phyloP scores from a whole-genome alignment of 164 flowering plant genomes.

The Kalanchoe fedtschenkoi region DNA sequence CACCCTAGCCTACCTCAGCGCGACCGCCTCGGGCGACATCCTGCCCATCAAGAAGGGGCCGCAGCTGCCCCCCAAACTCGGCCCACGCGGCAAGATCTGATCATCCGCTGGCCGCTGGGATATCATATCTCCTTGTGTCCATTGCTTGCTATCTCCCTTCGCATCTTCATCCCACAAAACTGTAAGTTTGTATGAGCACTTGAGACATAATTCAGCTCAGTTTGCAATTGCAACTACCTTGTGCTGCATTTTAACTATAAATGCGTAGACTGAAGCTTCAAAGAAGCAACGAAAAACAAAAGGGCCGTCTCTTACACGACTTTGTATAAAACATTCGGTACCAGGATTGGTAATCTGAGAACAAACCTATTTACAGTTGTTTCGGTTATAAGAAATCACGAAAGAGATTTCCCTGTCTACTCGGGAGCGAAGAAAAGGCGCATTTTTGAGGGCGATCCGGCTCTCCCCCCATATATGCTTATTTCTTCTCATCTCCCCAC shows the following conservation, averaged over 20 bases:
- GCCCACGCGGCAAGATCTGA: slow-evolving; percentile 89
- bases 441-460: background rate
- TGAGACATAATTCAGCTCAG: background rate
- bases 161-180: background rate
- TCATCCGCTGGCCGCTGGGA: too few species aligned
- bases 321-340: too few species aligned
- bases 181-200: background rate
- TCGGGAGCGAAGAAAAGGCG: background rate
- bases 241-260: background rate
- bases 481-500: background rate
- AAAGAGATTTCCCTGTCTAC: background rate
- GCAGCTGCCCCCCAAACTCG: slow-evolving; percentile 84
- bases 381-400: background rate
- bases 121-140: background rate
- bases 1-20: slow-evolving; percentile 68
- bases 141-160: background rate
- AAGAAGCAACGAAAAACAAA: background rate
- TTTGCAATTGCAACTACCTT: background rate
- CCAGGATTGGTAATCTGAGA: background rate
- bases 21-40: slow-evolving; percentile 62
- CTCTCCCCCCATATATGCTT: background rate
- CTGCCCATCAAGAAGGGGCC: slow-evolving; percentile 92
- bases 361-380: background rate
- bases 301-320: too few species aligned
- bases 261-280: background rate